Evolutionary conservation across 768 basidiomycete species (phyloP).

Genomic region (Tremella fuciformis): DNA sequence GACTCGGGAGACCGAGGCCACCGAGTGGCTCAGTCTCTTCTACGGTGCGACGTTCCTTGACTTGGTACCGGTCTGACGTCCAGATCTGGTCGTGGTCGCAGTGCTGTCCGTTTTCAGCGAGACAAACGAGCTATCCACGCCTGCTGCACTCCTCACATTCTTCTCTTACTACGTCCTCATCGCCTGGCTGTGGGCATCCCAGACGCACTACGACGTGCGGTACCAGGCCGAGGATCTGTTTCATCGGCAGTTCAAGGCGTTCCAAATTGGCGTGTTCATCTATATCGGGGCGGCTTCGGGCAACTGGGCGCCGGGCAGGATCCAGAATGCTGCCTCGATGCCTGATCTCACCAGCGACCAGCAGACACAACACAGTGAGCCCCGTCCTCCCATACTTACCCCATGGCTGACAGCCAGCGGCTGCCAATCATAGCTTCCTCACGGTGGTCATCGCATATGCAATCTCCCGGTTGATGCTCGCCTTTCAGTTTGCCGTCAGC

Average conservation of each 20-base stretch:
- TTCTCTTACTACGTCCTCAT: slow-evolving; percentile 38
- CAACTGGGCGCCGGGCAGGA: slow-evolving; percentile 30
- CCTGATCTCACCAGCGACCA: too few species aligned
- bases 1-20: slow-evolving; percentile 25
- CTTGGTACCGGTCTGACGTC: neutral
- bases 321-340: slow-evolving; percentile 14
- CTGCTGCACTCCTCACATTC: slow-evolving; percentile 27
- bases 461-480: slow-evolving; percentile 21
- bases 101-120: slow-evolving; percentile 35
- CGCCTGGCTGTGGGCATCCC: slow-evolving; percentile 36
- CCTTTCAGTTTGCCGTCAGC: slow-evolving; percentile 27
- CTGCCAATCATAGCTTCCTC: slow-evolving; percentile 28
- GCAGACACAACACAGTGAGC: too few species aligned
- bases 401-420: neutral
- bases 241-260: slow-evolving; percentile 27
- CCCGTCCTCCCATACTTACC: too few species aligned
- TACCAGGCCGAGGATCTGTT: slow-evolving; percentile 34
- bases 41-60: slow-evolving; percentile 25
- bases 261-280: slow-evolving; percentile 34
- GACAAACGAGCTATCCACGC: slow-evolving; percentile 27
- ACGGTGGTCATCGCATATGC: slow-evolving; percentile 30
- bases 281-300: slow-evolving; percentile 40
- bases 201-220: slow-evolving; percentile 33
- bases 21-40: slow-evolving; percentile 36
- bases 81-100: slow-evolving; percentile 41